Percentiles rank a stretch among this genome's conserved stretches.
Evolutionary conservation across 1,284 basidiomycete species (phyloP).

Genomic region (Trichosporon faecale): DNA sequence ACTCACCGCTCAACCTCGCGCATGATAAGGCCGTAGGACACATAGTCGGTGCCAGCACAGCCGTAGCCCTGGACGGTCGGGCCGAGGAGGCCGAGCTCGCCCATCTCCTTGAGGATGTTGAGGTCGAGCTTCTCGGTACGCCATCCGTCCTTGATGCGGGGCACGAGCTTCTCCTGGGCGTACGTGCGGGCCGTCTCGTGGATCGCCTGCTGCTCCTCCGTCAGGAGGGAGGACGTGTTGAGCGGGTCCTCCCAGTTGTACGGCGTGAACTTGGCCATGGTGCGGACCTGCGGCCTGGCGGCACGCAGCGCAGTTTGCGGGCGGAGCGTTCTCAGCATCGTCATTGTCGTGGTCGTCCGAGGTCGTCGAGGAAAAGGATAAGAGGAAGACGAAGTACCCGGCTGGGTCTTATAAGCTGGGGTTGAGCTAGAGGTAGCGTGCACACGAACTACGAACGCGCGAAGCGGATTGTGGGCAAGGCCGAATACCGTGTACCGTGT

Average conservation of each 20-base stretch:
- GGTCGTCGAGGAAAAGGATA: not conserved
- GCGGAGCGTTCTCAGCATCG: not conserved
- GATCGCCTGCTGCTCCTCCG: conserved; percentile 86
- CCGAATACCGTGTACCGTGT: not conserved
- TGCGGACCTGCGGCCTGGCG: not conserved
- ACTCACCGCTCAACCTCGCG: conserved; percentile 81
- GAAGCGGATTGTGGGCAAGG: not conserved
- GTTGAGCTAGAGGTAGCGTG: not conserved
- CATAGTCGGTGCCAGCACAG: conserved; percentile 84
- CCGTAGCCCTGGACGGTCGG: conserved; percentile 91
- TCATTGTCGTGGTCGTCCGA: not conserved
- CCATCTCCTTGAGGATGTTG: conserved; percentile 84
- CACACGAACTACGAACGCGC: not conserved
- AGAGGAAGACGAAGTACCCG: not conserved
- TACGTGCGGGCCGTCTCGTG: conserved; percentile 79
- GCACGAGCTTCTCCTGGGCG: conserved; percentile 78
- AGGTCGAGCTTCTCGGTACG: conserved; percentile 82
- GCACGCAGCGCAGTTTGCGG: not conserved
- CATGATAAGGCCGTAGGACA: conserved; percentile 89
- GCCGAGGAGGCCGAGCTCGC: conserved; percentile 80
- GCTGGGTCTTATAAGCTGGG: not conserved
- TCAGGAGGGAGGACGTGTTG: conserved; percentile 69
- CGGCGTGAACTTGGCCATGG: conserved; percentile 53
- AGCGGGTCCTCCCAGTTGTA: conserved; percentile 80
- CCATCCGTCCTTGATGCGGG: conserved; percentile 83